These are phyloP conservation scores for Tetradesmus lagerheimii DNA, from an alignment of 139 green algal genomes.

Conservation along the genomic window DNA sequence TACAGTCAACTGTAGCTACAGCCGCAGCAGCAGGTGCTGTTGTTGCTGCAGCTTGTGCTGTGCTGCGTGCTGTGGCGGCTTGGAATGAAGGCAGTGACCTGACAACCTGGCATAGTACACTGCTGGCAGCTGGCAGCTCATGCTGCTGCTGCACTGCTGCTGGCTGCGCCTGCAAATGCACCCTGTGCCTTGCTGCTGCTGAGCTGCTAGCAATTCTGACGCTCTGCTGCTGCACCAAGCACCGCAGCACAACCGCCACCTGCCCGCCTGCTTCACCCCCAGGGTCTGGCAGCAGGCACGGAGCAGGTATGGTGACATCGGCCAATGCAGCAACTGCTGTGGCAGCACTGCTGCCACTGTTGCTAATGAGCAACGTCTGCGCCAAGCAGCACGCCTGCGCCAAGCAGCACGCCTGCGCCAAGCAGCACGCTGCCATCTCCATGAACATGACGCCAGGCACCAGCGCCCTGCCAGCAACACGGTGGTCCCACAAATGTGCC, in stretches of 20 bases:
- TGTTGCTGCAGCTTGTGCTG: background rate
- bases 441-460: conserved; percentile 81
- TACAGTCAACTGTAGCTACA: background rate
- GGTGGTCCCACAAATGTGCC: conserved; percentile 75
- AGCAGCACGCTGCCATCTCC: conserved; percentile 57
- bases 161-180: conserved; percentile 21
- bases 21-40: background rate
- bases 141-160: conserved; percentile 5
- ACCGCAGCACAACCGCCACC: background rate
- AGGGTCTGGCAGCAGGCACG: conserved; percentile 49
- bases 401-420: conserved; percentile 16
- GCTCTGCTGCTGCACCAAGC: conserved; percentile 10
- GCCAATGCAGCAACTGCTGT: conserved; percentile 43
- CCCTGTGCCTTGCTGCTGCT: background rate
- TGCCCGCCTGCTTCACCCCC: background rate
- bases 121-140: background rate
- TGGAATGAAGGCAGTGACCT: background rate
- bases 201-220: conserved; percentile 7
- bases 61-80: background rate
- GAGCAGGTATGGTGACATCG: conserved; percentile 57
- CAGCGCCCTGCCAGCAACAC: conserved; percentile 60
- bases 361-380: background rate
- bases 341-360: background rate
- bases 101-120: background rate
- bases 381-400: conserved; percentile 35